Conservation (phyloP, 805 yeast genomes). For the Yamadazyma laniorum region DNA sequence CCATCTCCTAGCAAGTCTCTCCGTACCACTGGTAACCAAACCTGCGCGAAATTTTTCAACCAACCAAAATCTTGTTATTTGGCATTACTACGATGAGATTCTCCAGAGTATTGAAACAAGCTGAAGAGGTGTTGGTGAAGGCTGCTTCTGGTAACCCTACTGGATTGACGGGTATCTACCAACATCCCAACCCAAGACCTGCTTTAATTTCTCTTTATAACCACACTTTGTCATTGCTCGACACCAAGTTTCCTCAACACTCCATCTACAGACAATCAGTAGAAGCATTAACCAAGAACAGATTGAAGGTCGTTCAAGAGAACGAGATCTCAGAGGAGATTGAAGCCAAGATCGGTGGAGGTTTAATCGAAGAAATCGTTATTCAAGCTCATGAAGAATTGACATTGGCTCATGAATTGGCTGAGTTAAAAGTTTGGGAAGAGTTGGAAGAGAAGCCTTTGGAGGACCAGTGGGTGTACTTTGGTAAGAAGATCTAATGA, state of each 20-base stretch:
- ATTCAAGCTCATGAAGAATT: constrained; percentile 83
- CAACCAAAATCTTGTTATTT: constrained; percentile 14
- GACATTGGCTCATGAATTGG: constrained; percentile 62
- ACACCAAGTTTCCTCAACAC: constrained; percentile 61
- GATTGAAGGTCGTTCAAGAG: constrained; percentile 63
- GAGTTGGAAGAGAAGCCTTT: constrained; percentile 76
- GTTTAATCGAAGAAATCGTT: constrained; percentile 78
- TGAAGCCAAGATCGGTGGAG: constrained; percentile 75
- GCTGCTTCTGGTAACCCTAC: constrained; percentile 70
- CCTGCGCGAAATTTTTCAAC: constrained; percentile 4
- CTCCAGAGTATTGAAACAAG: constrained; percentile 41
- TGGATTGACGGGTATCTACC: constrained; percentile 73
- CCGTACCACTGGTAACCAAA: too few relatives aligned
- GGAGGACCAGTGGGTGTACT: constrained; percentile 82
- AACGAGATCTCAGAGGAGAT: constrained; percentile 62
- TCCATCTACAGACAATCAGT: constrained; percentile 78
- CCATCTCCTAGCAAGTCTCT: too few relatives aligned
- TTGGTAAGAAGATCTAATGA: constrained; percentile 59
- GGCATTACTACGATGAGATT: constrained; percentile 33
- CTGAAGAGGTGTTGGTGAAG: constrained; percentile 55
- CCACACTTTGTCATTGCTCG: constrained; percentile 60
- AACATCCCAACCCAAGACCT: constrained; percentile 84
- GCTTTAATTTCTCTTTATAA: constrained; percentile 69
- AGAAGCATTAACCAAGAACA: constrained; percentile 65
- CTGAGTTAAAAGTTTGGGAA: constrained; percentile 73